phyloP scores from a whole-genome alignment of 768 basidiomycete genomes.

The Boletus patriciae region DNA sequence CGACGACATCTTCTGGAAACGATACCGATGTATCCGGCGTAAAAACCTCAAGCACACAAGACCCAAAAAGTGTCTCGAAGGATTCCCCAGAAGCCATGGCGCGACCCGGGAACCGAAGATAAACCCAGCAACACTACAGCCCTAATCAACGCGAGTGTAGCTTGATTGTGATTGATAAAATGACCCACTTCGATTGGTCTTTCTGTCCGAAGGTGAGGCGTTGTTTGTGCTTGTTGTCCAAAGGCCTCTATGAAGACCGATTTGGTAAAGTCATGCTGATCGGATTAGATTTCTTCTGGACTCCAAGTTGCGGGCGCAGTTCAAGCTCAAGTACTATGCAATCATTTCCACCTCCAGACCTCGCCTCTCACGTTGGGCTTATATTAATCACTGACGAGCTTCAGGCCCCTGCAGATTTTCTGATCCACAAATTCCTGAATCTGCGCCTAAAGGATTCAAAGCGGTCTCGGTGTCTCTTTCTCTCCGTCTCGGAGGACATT shows the following conservation, averaged over 20 bases:
- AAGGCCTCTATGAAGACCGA: conserved; percentile 17
- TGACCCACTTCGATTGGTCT: too few relatives aligned
- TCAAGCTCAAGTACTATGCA: conserved; percentile 32
- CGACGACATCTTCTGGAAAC: conserved; percentile 48
- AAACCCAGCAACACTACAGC: background rate
- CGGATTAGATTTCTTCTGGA: background rate
- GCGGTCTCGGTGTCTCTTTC: conserved; percentile 43
- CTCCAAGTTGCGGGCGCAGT: too few relatives aligned
- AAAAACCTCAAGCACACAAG: conserved; percentile 57
- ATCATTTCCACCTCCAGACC: conserved; percentile 53
- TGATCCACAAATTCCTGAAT: conserved; percentile 56
- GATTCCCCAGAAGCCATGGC: conserved; percentile 37
- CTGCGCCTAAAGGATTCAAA: conserved; percentile 50
- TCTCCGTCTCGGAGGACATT: conserved; percentile 59
- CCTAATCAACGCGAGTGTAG: background rate
- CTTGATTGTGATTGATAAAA: background rate
- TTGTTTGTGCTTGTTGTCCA: conserved; percentile 21
- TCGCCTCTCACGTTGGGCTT: conserved; percentile 50
- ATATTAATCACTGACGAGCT: conserved; percentile 72
- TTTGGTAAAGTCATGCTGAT: conserved; percentile 16
- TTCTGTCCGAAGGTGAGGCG: too few relatives aligned
- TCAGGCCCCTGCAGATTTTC: conserved; percentile 68
- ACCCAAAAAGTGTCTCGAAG: conserved; percentile 63
- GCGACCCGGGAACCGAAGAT: background rate
- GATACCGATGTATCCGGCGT: conserved; percentile 64